Percentiles rank a stretch among this genome's conserved stretches.
Evolutionary conservation across 2,329 filamentous ascomycete genomes (phyloP).

Genomic region (Trichoderma pleuroti): DNA sequence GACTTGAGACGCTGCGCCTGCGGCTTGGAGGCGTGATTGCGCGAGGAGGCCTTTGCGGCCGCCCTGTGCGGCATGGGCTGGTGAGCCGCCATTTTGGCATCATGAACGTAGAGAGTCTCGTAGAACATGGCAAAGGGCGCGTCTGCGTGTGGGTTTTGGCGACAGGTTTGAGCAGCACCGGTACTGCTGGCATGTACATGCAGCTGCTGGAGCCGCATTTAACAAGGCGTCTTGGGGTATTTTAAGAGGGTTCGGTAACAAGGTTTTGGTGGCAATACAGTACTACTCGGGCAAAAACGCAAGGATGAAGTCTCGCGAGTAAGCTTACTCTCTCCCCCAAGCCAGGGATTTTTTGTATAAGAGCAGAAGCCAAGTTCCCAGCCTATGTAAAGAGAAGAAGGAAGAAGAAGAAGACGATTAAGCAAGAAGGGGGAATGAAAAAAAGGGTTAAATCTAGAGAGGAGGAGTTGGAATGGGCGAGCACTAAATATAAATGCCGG

Average conservation of each 20-base stretch:
- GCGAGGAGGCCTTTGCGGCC: constrained; percentile 18
- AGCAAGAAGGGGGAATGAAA: background rate
- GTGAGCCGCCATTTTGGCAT: constrained; percentile 12
- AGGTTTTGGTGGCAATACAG: background rate
- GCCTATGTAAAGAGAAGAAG: background rate
- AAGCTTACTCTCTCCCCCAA: background rate
- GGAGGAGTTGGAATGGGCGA: constrained; percentile 4
- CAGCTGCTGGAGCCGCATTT: background rate
- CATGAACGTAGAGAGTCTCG: constrained; percentile 24
- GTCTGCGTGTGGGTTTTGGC: background rate
- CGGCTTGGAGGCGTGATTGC: constrained; percentile 9
- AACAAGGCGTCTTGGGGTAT: background rate
- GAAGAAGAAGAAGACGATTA: background rate
- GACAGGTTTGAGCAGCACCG: background rate
- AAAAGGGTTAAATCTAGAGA: background rate
- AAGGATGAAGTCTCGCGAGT: background rate
- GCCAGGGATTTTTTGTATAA: background rate
- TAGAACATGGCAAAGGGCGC: constrained; percentile 12
- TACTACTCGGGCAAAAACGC: background rate
- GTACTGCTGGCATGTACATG: background rate
- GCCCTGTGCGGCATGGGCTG: constrained; percentile 2
- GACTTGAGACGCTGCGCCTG: constrained; percentile 29
- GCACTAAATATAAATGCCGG: constrained; percentile 15
- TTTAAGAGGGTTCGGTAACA: background rate
- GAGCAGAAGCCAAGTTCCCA: background rate